Percentiles rank a stretch among this genome's conserved stretches.
Evolutionary conservation across 139 green algal genomes (phyloP).

Genomic region (Dunaliella sp.): DNA sequence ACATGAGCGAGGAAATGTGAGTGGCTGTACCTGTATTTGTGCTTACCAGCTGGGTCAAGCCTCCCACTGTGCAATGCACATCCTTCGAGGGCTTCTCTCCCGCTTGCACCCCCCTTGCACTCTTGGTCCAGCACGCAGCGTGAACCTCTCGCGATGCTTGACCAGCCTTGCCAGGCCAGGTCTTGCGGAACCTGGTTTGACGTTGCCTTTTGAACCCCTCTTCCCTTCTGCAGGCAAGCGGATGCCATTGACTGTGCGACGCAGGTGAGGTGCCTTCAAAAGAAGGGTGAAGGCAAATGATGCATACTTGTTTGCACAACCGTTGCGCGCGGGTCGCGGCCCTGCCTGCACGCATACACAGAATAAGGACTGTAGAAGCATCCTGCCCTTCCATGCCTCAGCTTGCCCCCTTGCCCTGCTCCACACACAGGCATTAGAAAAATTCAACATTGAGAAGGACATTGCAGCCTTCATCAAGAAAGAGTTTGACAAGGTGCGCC

Average conservation of each 20-base stretch:
- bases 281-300: too few species aligned
- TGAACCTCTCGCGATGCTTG: too few species aligned
- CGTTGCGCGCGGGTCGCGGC: background rate
- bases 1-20: slow-evolving; percentile 94
- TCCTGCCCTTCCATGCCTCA: background rate
- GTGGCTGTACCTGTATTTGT: too few species aligned
- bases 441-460: slow-evolving; percentile 98
- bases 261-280: too few species aligned
- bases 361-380: background rate
- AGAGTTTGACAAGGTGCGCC: slow-evolving; percentile 90
- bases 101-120: too few species aligned
- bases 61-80: too few species aligned
- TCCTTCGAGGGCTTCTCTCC: too few species aligned
- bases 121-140: too few species aligned
- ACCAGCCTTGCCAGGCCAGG: too few species aligned
- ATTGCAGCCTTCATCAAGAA: slow-evolving; percentile 99
- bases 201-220: too few species aligned
- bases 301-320: background rate
- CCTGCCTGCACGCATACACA: background rate
- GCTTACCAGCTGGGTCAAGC: too few species aligned
- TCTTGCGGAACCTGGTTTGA: too few species aligned
- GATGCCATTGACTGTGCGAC: slow-evolving; percentile 88
- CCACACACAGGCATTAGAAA: slow-evolving; percentile 83
- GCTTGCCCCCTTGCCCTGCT: background rate
- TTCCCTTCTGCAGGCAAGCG: slow-evolving; percentile 55